Conservation (phyloP, 2,329 filamentous ascomycete genomes). For the Corynespora cassiicola region DNA sequence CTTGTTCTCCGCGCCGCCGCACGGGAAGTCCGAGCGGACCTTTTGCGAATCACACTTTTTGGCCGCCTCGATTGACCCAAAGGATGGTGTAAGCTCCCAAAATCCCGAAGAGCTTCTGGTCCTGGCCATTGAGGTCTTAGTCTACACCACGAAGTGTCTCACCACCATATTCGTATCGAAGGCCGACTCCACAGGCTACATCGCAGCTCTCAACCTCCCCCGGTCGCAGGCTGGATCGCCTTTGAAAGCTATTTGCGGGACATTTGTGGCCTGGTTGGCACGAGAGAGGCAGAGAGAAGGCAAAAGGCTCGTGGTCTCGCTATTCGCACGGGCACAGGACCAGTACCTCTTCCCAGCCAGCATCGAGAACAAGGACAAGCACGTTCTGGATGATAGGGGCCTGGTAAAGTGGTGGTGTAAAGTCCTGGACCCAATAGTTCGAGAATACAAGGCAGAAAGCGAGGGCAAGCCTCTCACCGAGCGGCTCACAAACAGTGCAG, state of each 20-base stretch:
- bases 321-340: conserved; percentile 90
- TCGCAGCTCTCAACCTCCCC: conserved; percentile 69
- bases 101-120: conserved; percentile 66
- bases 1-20: conserved; percentile 80
- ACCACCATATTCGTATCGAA: conserved; percentile 96
- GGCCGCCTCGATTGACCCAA: conserved; percentile 58
- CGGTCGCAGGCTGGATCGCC: conserved; percentile 65
- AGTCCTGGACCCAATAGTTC: conserved; percentile 78
- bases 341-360: conserved; percentile 97
- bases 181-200: conserved; percentile 92
- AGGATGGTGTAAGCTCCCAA: conserved; percentile 28
- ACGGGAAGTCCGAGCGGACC: conserved; percentile 75
- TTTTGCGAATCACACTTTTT: conserved; percentile 87
- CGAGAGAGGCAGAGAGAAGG: conserved; percentile 68
- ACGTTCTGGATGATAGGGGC: conserved; percentile 88
- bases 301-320: conserved; percentile 77
- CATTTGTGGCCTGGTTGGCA: conserved; percentile 79
- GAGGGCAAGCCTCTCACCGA: conserved; percentile 38
- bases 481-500: conserved; percentile 33
- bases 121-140: conserved; percentile 83
- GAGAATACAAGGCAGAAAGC: conserved; percentile 54
- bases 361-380: conserved; percentile 82
- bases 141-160: conserved; percentile 80
- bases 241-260: conserved; percentile 73
- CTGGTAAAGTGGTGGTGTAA: conserved; percentile 97